Evolutionary conservation across 192 early-diverging fungal species (phyloP), one percentile per base, ranked within the genome.

Genomic region (Phlyctochytrium arcticum): DNA sequence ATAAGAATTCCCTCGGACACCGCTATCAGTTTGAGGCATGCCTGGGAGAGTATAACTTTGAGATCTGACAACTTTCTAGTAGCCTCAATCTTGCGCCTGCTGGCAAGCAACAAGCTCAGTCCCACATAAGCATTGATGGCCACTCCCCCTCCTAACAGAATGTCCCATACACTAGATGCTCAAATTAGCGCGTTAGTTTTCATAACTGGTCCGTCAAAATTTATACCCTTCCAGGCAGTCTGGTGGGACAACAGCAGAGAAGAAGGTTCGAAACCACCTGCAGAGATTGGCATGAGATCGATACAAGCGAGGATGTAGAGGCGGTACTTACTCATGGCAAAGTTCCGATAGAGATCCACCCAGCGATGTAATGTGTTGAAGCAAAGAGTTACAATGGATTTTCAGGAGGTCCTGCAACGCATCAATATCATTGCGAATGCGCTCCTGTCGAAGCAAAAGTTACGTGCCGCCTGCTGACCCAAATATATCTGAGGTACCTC

Each of bases 241-340:
- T 21, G 70, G 57, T 12, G 70, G 69, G 3, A 80, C 4, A 6
- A 75, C 64, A 36, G 19, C 49, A 21, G 71, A 33, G 58, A 74
- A 80, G 56, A 63, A 70, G 30, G 71, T 74, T 12, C 49, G 57
- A 46, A 68, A 80, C 78, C 78, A 80, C 5, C 62, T 70, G 12
- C 21, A 31, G 23, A 54, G 19, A 10, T 27, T 21, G 48, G 5
- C 44, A 48, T 15, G 32, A 17, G 21, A 39, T n/a, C 57, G 27
- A 5, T 26, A 66, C 19, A 19, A 24, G 46, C 33, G 21, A 8
- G 12, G 8, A 17, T 19, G 21, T 44, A 12, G 39, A 12, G 2
- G 12, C 15, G 2, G 2, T 19, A 44, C 39, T 44, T 44, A 19
- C 39, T 44, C 12, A 44, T 44, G 39, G 39, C 21, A 12, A 44